These are phyloP conservation scores for Aspergillus pseudonomiae DNA, from an alignment of 2,329 filamentous ascomycete species.

Conservation along the genomic window DNA sequence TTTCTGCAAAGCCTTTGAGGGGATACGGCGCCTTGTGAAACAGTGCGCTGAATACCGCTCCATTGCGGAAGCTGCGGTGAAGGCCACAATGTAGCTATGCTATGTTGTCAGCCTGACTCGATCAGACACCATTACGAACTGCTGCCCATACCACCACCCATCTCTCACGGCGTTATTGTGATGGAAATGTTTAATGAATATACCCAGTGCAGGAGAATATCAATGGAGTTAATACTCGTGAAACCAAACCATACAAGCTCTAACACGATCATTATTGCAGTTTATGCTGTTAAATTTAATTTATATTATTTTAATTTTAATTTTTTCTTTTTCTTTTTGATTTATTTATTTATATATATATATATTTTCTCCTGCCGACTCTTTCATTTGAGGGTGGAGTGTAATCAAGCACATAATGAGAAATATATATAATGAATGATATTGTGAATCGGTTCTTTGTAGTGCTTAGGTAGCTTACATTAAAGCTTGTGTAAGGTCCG, in stretches of 20 bases:
- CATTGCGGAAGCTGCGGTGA: constrained; percentile 14
- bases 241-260: neutral
- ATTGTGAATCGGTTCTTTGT: neutral
- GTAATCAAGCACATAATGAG: too few relatives aligned
- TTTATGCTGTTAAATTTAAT: too few relatives aligned
- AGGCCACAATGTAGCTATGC: neutral
- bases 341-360: too few relatives aligned
- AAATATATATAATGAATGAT: neutral
- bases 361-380: too few relatives aligned
- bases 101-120: neutral
- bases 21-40: constrained; percentile 13
- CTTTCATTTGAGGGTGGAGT: too few relatives aligned
- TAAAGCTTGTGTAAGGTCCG: too few relatives aligned
- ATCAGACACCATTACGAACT: neutral
- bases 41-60: constrained; percentile 20
- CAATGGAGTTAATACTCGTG: neutral
- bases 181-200: neutral
- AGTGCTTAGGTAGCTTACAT: too few relatives aligned
- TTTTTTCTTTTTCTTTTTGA: too few relatives aligned
- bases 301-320: too few relatives aligned
- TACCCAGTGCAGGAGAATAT: neutral
- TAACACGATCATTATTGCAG: too few relatives aligned
- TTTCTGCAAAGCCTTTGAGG: constrained; percentile 12
- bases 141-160: neutral
- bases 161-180: neutral